These are phyloP conservation scores for Boletus tomentosulus DNA, from an alignment of 768 basidiomycete species.

Conservation along the genomic window DNA sequence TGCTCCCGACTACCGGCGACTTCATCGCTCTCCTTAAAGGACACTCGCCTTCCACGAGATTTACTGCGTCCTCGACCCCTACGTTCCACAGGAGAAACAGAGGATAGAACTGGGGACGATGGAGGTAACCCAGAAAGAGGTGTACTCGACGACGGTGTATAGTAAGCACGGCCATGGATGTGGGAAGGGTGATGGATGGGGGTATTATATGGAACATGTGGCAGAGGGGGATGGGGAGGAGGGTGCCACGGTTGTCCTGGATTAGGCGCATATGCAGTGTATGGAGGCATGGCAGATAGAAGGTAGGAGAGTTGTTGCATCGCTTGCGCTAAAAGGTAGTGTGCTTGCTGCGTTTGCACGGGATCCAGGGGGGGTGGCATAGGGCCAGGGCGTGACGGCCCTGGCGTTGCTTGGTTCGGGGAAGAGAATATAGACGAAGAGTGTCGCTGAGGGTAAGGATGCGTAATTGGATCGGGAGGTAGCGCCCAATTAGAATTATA, in stretches of 20 bases:
- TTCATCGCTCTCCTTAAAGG: constrained; percentile 41
- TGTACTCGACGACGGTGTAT: constrained; percentile 37
- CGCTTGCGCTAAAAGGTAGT: constrained; percentile 36
- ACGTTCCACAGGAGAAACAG: constrained; percentile 36
- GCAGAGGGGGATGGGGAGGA: constrained; percentile 1
- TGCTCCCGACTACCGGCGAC: constrained; percentile 2
- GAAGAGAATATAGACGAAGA: constrained; percentile 14
- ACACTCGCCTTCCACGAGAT: constrained; percentile 53
- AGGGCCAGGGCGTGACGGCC: constrained; percentile 25
- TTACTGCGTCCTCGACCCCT: constrained; percentile 44
- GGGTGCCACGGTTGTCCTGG: constrained; percentile 23
- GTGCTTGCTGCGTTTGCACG: constrained; percentile 34
- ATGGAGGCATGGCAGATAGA: constrained; percentile 30
- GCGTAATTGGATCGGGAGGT: constrained; percentile 20
- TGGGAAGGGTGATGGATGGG: constrained; percentile 13
- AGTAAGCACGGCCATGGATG: constrained; percentile 16
- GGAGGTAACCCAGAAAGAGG: constrained; percentile 50
- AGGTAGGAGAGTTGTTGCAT: constrained; percentile 40
- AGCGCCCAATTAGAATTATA: constrained; percentile 1
- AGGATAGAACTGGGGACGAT: constrained; percentile 42
- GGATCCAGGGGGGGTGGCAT: constrained; percentile 27
- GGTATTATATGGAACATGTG: constrained; percentile 5
- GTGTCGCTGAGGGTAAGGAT: constrained; percentile 17
- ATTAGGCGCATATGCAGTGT: constrained; percentile 12
- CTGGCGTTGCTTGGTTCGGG: constrained; percentile 12